phyloP scores from a whole-genome alignment of 2,329 filamentous ascomycete species.

The Leptographium lundbergii region DNA sequence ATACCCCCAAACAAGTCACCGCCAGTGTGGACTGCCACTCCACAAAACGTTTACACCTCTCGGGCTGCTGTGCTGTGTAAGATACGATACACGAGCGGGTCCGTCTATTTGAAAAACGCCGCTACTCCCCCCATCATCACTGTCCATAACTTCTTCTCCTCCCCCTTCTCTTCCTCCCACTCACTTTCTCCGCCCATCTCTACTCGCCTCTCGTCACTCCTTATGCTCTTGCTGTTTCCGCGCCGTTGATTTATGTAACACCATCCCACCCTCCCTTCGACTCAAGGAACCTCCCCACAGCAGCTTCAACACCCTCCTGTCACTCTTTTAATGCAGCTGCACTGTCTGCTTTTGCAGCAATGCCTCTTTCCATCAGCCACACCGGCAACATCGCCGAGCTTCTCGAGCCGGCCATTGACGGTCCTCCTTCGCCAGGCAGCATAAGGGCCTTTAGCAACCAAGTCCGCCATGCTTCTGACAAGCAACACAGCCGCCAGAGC shows the following conservation, averaged over 20 bases:
- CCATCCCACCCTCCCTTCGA: background rate
- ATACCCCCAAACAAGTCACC: conserved; percentile 8
- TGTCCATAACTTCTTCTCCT: background rate
- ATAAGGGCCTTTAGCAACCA: conserved; percentile 46
- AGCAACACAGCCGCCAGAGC: conserved; percentile 27
- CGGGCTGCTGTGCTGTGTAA: background rate
- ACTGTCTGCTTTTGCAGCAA: background rate
- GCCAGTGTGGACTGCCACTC: conserved; percentile 9
- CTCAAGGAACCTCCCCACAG: background rate
- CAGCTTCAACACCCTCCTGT: too few relatives aligned
- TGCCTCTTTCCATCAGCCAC: conserved; percentile 4
- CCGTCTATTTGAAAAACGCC: conserved; percentile 4
- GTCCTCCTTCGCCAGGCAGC: conserved; percentile 46
- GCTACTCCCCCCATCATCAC: conserved; percentile 1
- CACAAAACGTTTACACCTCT: conserved; percentile 10
- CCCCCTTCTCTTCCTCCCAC: conserved; percentile 1
- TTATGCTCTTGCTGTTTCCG: conserved; percentile 5
- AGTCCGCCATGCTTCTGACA: conserved; percentile 40
- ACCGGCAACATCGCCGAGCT: conserved; percentile 25
- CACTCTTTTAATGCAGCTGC: background rate
- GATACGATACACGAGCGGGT: background rate
- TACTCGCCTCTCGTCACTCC: conserved; percentile 5
- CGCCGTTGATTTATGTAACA: background rate
- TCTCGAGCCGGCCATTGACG: conserved; percentile 45
- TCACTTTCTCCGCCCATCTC: background rate